These are phyloP conservation scores for Aspergillus sparsus DNA, from an alignment of 495 filamentous ascomycete species.

Conservation along the genomic window DNA sequence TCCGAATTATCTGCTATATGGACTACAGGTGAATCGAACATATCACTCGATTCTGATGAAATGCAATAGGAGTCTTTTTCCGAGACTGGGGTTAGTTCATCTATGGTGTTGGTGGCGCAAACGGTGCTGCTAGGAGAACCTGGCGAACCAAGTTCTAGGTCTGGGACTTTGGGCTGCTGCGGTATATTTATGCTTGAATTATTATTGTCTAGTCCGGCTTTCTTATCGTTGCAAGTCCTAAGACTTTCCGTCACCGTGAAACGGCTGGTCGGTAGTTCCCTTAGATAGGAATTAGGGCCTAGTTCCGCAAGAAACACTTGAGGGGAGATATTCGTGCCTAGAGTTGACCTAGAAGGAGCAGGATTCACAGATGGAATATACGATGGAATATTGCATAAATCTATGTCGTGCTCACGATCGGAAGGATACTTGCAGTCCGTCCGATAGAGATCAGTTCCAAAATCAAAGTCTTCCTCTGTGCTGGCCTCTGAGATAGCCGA, in stretches of 20 bases:
- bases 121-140: not conserved
- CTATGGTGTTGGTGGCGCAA: no score
- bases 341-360: not conserved
- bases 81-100: no score
- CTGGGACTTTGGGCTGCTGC: not conserved
- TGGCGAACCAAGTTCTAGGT: not conserved
- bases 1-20: no score
- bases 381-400: slow-evolving; percentile 5
- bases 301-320: not conserved
- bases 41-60: no score
- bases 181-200: not conserved
- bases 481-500: slow-evolving; percentile 29
- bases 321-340: not conserved
- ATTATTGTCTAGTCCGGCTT: not conserved
- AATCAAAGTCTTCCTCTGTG: slow-evolving; percentile 37
- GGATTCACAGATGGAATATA: slow-evolving; percentile 6
- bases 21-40: no score
- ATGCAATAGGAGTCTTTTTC: no score
- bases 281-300: not conserved
- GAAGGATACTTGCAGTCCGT: slow-evolving; percentile 26
- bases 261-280: not conserved
- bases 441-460: slow-evolving; percentile 38
- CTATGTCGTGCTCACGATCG: not conserved
- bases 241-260: not conserved
- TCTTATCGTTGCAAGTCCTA: not conserved